phyloP scores from a whole-genome alignment of 345 rosid species.

The Arabis alpina region DNA sequence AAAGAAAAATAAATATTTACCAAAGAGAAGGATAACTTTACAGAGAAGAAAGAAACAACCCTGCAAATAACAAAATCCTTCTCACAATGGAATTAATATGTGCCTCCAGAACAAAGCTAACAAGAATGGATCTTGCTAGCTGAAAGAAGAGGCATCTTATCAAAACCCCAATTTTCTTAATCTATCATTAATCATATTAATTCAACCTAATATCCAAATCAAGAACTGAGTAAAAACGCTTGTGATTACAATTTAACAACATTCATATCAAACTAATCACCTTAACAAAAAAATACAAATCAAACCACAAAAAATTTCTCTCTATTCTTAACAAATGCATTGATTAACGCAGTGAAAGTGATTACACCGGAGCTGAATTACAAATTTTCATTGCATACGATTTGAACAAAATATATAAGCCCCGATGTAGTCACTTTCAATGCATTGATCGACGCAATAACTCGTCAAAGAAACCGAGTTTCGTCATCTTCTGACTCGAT shows the following conservation, averaged over 20 bases:
- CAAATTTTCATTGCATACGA: neutral
- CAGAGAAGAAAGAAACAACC: too few relatives aligned
- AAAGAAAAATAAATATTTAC: too few relatives aligned
- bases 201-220: neutral
- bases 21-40: too few relatives aligned
- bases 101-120: too few relatives aligned
- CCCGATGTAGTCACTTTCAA: slow-evolving; percentile 37
- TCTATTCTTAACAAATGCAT: slow-evolving; percentile 4
- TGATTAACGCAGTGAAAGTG: slow-evolving; percentile 25
- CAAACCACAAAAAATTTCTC: neutral
- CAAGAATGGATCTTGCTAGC: too few relatives aligned
- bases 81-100: too few relatives aligned
- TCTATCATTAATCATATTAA: neutral
- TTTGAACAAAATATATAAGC: neutral
- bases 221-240: neutral
- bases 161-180: neutral
- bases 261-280: too few relatives aligned
- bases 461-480: slow-evolving; percentile 9
- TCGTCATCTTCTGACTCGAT: neutral
- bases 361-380: slow-evolving; percentile 7
- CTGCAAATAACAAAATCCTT: too few relatives aligned
- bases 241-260: neutral
- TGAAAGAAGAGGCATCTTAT: slow-evolving; percentile 46
- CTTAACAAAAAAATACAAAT: neutral
- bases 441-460: slow-evolving; percentile 38